These are phyloP conservation scores for Pichia deserticola DNA, from an alignment of 805 yeast species.

Conservation along the genomic window DNA sequence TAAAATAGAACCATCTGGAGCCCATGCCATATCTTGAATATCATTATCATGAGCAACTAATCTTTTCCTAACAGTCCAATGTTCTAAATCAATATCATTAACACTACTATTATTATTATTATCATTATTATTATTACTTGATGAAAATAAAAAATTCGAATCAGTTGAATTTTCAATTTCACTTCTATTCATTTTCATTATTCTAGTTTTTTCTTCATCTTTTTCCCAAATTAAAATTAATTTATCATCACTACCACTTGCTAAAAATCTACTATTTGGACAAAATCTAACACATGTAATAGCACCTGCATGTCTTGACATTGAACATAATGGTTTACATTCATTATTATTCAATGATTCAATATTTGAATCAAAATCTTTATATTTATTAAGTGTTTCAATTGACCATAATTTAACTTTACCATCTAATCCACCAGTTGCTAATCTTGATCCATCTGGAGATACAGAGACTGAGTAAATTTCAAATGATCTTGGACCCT, in stretches of 20 bases:
- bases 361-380: conserved; percentile 14
- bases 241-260: conserved; percentile 93
- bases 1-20: conserved; percentile 84
- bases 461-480: conserved; percentile 78
- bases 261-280: conserved; percentile 85
- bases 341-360: conserved; percentile 19
- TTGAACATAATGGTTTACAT: conserved; percentile 70
- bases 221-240: conserved; percentile 88
- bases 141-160: not conserved
- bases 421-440: conserved; percentile 93
- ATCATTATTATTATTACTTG: not conserved
- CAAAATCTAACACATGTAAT: conserved; percentile 91
- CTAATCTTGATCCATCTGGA: conserved; percentile 76
- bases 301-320: conserved; percentile 95
- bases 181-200: conserved; percentile 23
- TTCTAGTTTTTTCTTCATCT: conserved; percentile 61
- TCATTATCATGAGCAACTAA: conserved; percentile 96
- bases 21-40: conserved; percentile 97
- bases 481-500: conserved; percentile 74
- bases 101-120: conserved; percentile 36
- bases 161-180: not conserved
- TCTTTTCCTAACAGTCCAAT: conserved; percentile 90
- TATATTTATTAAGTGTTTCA: conserved; percentile 42
- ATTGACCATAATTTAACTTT: conserved; percentile 86
- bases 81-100: conserved; percentile 68